phyloP scores from a whole-genome alignment of 306 rosid species.

The Bauhinia variegata region DNA sequence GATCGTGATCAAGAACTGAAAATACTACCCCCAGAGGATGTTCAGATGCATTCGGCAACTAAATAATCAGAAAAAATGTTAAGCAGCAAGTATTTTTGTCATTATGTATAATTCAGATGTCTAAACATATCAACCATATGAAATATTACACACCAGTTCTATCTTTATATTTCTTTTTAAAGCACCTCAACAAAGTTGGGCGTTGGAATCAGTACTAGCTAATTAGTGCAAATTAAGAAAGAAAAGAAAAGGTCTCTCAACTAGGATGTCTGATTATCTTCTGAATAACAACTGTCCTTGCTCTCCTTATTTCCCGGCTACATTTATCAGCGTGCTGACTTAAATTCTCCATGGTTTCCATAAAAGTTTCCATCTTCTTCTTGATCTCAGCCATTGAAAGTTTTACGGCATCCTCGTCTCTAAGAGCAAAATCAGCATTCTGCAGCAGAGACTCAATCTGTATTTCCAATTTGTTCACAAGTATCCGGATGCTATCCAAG shows the following conservation, averaged over 20 bases:
- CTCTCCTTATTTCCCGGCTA: conserved; percentile 60
- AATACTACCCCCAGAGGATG: no score
- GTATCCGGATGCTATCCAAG: conserved; percentile 58
- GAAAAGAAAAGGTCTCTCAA: conserved; percentile 35
- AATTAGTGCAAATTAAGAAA: conserved; percentile 15
- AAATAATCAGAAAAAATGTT: not conserved
- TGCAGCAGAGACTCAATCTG: conserved; percentile 55
- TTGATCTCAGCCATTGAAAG: conserved; percentile 76
- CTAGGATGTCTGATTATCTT: conserved; percentile 52
- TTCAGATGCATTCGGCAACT: conserved; percentile 1
- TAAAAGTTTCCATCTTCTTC: conserved; percentile 69
- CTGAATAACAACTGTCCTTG: conserved; percentile 71
- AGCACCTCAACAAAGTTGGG: conserved; percentile 9
- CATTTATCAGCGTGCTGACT: conserved; percentile 68
- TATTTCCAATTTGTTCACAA: conserved; percentile 54
- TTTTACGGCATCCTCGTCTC: conserved; percentile 68
- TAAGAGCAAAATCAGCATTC: conserved; percentile 66
- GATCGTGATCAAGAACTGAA: no score
- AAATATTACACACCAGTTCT: conserved; percentile 35
- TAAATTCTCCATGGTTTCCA: conserved; percentile 58
- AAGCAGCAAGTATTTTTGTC: not conserved
- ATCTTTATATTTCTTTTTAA: conserved; percentile 19
- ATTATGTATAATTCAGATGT: not conserved
- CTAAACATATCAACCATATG: conserved; percentile 7
- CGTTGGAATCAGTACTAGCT: conserved; percentile 29